Percentiles rank a stretch among this genome's conserved stretches.
These are phyloP conservation scores for Plasmodium yoelii DNA, from an alignment of 169 alveolate genomes.

Conservation along the genomic window DNA sequence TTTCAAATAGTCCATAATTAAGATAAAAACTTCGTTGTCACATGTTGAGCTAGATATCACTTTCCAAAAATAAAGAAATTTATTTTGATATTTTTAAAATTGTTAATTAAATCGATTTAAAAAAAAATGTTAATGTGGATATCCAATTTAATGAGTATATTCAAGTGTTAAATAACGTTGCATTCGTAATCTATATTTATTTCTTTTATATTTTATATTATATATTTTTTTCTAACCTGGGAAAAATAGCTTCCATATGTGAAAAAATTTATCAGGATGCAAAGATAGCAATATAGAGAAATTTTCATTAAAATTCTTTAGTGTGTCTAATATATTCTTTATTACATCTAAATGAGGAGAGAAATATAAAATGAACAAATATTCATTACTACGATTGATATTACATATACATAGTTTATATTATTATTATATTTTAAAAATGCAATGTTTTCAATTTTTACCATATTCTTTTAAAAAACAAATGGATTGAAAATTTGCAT, in stretches of 20 bases:
- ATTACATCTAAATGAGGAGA: constrained; percentile 29
- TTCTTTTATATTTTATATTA: constrained; percentile 1
- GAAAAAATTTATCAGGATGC: constrained; percentile 47
- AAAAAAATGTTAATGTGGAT: neutral
- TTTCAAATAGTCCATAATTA: constrained; percentile 47
- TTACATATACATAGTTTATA: neutral
- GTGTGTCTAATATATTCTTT: constrained; percentile 25
- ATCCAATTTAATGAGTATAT: neutral
- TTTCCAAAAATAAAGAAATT: constrained; percentile 9
- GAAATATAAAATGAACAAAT: neutral
- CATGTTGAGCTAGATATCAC: constrained; percentile 36
- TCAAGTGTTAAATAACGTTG: neutral
- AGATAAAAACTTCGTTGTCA: constrained; percentile 21
- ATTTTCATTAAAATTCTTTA: constrained; percentile 47
- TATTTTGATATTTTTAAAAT: neutral
- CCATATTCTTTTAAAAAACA: constrained; percentile 51
- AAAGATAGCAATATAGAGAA: constrained; percentile 24
- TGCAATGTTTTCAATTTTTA: neutral
- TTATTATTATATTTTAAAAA: neutral
- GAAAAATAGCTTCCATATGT: constrained; percentile 57
- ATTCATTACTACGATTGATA: no score
- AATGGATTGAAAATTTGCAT: constrained; percentile 39
- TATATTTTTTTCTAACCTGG: constrained; percentile 50
- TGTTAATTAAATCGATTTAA: no score
- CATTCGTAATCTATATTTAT: neutral